Evolutionary conservation across 1,284 basidiomycete genomes (phyloP).

Genomic region (Sanghuangporus baumii): DNA sequence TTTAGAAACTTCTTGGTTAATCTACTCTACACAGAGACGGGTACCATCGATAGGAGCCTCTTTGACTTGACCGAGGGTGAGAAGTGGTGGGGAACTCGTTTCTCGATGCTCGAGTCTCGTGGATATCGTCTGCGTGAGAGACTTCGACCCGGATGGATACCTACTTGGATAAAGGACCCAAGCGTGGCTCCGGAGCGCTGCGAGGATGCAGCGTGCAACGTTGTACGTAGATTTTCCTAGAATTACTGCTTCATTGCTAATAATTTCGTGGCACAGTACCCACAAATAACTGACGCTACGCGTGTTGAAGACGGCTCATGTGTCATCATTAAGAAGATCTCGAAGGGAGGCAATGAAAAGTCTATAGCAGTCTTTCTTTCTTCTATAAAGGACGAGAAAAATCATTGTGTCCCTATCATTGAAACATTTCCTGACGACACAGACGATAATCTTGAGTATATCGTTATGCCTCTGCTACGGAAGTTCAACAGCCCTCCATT

Average conservation of each 20-base stretch:
- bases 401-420: conserved; percentile 19
- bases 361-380: conserved; percentile 12
- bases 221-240: too few species aligned
- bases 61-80: background rate
- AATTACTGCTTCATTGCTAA: background rate
- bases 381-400: conserved; percentile 7
- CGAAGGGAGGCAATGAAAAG: background rate
- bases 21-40: too few species aligned
- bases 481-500: conserved; percentile 1
- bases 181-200: conserved; percentile 8
- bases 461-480: conserved; percentile 12
- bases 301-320: background rate
- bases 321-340: background rate
- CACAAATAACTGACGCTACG: background rate
- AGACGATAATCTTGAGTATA: background rate
- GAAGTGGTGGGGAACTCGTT: conserved; percentile 1
- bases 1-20: too few species aligned
- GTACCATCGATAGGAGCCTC: background rate
- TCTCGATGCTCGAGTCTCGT: background rate
- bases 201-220: conserved; percentile 17
- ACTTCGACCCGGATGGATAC: conserved; percentile 18
- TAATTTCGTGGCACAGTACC: background rate
- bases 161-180: conserved; percentile 20
- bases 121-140: conserved; percentile 5
- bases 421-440: conserved; percentile 10